These are phyloP conservation scores for Arthrocladium fulminans DNA, from an alignment of 2,329 filamentous ascomycete species.

Conservation along the genomic window DNA sequence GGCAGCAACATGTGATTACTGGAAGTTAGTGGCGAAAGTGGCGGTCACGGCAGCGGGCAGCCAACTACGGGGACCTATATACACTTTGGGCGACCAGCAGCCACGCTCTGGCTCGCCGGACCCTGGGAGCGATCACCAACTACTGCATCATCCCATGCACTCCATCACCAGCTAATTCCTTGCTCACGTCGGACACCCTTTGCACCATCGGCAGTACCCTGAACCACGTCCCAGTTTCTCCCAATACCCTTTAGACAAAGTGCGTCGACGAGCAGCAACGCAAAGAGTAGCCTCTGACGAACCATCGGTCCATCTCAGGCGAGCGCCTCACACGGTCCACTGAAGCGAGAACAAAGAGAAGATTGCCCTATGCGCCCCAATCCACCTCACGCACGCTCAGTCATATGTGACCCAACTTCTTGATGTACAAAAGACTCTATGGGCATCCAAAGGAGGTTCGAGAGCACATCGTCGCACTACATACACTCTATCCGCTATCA, in stretches of 20 bases:
- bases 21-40: too few relatives aligned
- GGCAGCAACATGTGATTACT: too few relatives aligned
- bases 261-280: neutral
- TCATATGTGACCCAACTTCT: neutral
- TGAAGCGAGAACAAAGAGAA: neutral
- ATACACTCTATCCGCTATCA: neutral
- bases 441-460: constrained; percentile 18
- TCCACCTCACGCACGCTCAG: neutral
- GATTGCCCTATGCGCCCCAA: neutral
- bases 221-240: neutral
- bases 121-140: neutral
- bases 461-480: constrained; percentile 2
- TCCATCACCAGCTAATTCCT: neutral
- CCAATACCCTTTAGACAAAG: neutral
- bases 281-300: neutral
- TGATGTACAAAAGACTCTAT: constrained; percentile 16
- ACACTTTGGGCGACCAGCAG: neutral
- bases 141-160: neutral
- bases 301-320: neutral
- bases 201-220: neutral
- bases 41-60: too few relatives aligned
- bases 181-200: neutral
- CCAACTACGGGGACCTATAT: too few relatives aligned
- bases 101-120: too few relatives aligned
- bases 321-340: neutral